Percentiles rank a stretch among this genome's conserved stretches.
These are phyloP conservation scores for Salvia rosmarinus DNA, from an alignment of 257 asterid species.

Conservation along the genomic window DNA sequence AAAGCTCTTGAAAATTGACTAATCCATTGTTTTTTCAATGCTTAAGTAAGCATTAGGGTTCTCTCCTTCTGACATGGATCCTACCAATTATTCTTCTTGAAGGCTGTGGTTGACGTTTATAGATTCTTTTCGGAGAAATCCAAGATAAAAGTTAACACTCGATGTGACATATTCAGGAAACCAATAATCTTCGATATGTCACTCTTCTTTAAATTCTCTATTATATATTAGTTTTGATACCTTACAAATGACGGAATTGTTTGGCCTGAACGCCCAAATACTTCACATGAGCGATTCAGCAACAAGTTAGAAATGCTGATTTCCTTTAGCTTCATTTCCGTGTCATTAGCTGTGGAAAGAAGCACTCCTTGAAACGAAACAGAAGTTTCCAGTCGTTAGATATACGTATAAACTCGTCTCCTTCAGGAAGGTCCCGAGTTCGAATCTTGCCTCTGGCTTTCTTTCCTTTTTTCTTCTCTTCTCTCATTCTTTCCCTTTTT, in stretches of 20 bases:
- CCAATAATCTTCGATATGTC: background rate
- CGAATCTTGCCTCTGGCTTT: too few relatives aligned
- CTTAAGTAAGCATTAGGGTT: too few relatives aligned
- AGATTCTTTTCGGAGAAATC: too few relatives aligned
- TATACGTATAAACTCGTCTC: background rate
- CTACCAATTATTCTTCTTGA: too few relatives aligned
- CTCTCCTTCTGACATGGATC: too few relatives aligned
- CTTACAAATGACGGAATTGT: background rate
- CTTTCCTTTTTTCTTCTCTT: too few relatives aligned
- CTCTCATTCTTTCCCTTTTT: too few relatives aligned
- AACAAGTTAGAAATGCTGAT: conserved; percentile 1
- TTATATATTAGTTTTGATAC: background rate
- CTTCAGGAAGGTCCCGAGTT: too few relatives aligned
- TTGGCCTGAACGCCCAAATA: background rate
- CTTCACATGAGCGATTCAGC: background rate
- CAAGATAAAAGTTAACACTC: background rate
- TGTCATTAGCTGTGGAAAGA: background rate
- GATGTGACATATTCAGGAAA: background rate
- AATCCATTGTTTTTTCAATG: too few relatives aligned
- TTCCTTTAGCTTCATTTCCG: background rate
- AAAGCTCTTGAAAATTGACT: too few relatives aligned
- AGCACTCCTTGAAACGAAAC: background rate
- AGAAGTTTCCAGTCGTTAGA: background rate
- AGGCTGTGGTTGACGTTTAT: too few relatives aligned
- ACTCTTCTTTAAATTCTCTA: background rate